Percentiles rank a stretch among this genome's conserved stretches.
These are phyloP conservation scores for Debaryomyces robertsiae DNA, from an alignment of 1,139 yeast species.

Conservation along the genomic window DNA sequence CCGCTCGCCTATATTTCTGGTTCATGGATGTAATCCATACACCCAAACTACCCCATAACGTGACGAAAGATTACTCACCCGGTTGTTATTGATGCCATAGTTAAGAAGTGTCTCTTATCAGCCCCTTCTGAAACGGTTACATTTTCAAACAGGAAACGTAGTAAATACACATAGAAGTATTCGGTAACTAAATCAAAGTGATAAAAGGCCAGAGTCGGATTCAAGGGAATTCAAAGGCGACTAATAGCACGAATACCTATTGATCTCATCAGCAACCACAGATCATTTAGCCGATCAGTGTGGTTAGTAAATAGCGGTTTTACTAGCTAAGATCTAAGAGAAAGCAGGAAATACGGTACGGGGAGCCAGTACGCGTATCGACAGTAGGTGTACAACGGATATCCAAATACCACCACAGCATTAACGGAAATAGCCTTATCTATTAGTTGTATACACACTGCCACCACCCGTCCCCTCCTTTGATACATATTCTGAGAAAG, in stretches of 20 bases:
- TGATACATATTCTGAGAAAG: constrained; percentile 1
- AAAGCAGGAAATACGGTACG: no score
- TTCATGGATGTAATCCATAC: neutral
- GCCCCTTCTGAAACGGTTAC: no score
- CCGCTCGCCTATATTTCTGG: neutral
- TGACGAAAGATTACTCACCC: constrained; percentile 7
- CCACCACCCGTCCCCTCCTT: constrained; percentile 9
- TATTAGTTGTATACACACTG: constrained; percentile 8
- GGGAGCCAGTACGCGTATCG: no score
- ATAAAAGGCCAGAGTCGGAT: neutral
- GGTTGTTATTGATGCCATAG: constrained; percentile 3
- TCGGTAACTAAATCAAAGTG: no score
- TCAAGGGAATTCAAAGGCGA: neutral
- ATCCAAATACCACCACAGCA: no score
- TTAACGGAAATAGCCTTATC: constrained; percentile 7
- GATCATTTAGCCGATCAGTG: no score
- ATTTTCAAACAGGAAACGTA: no score
- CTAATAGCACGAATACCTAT: no score
- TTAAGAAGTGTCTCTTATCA: neutral
- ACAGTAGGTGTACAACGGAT: no score
- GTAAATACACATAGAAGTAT: no score
- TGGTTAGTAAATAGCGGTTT: neutral
- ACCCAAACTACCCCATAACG: neutral
- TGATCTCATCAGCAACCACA: no score
- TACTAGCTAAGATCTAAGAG: neutral